Base-by-base conservation (phyloP, 1,284 basidiomycete genomes). In the Moesziomyces sp. region DNA sequence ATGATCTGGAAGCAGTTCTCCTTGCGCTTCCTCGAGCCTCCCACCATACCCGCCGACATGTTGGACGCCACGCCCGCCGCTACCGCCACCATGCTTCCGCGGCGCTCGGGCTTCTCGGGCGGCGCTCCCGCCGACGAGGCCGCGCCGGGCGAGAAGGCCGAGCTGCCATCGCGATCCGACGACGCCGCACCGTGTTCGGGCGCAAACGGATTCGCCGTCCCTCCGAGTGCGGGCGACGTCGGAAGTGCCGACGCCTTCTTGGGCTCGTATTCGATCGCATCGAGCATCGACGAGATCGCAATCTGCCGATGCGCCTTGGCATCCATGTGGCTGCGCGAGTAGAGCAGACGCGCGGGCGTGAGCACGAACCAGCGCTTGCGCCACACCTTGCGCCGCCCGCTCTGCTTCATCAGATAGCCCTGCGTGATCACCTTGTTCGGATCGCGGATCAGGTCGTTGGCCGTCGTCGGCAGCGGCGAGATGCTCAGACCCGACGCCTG, bases 371-470 rank as follows among this genome's bases (percentile, higher is more conserved):
- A 86, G 13, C 86, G 87, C 86, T 99, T 99, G 62, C 94, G 88
- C 97, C 97, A 99, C 65, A 90, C 92, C 79, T 93, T 91, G 77
- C 95, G 89, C 75, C 96, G 93, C 52, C 90, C 90, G 46, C 94
- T 94, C 84, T 94, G 94, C 84, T 99, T 99, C 92, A 97, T 96
- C 66, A 99, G 87, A 84, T 99, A 99, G 2, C 94, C 94, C 30
- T 91, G 81, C 5, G 78, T 77, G 55, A 83, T 79, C 55, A 83
- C 73, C 23, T 77, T 80, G 68, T 78, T 75, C 1, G 73, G 70
- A 46, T 83, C 80, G 6, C 61, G 61, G 16, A 74, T 70, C 23
- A 80, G 65, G 23, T 72, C 72, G 50, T 47, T 57, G 2, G 43
- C 59, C 3, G 60, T 24, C 10, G 54, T 28, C 19, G 60, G 58